phyloP scores from a whole-genome alignment of 1,139 yeast species.

The Pneumocystis murina region DNA sequence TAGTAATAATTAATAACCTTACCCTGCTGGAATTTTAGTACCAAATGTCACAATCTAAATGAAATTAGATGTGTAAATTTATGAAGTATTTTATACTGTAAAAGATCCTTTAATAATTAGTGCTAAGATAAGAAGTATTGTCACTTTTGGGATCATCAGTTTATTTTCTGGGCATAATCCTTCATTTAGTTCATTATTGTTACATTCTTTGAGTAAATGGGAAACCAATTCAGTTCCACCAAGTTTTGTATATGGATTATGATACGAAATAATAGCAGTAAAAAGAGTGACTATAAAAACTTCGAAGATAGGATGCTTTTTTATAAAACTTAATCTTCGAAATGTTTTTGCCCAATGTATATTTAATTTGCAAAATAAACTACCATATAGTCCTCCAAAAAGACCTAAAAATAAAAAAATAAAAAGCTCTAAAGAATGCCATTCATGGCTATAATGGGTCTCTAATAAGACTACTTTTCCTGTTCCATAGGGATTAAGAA shows the following conservation, averaged over 20 bases:
- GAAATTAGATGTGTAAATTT: conserved; percentile 25
- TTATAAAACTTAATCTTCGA: conserved; percentile 26
- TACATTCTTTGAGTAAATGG: conserved; percentile 22
- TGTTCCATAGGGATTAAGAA: conserved; percentile 48
- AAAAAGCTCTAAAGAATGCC: conserved; percentile 38
- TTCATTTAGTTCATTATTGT: background rate
- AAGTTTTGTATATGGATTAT: conserved; percentile 40
- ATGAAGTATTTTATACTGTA: background rate
- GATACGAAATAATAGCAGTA: conserved; percentile 38
- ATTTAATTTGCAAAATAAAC: conserved; percentile 36
- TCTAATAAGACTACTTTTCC: conserved; percentile 47
- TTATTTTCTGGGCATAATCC: background rate
- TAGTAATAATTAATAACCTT: background rate
- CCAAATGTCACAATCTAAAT: conserved; percentile 46
- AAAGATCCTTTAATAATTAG: conserved; percentile 23
- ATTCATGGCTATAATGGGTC: conserved; percentile 35
- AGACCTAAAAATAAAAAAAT: conserved; percentile 39
- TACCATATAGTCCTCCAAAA: conserved; percentile 47
- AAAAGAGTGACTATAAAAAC: conserved; percentile 34
- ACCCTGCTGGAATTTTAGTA: conserved; percentile 46
- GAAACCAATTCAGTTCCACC: conserved; percentile 41
- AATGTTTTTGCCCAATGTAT: conserved; percentile 37
- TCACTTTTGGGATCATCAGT: background rate
- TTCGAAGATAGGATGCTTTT: conserved; percentile 34
- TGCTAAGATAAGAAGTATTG: background rate